Conservation (phyloP, 148 eudicot species). For the Tetragonia tetragonoides region DNA sequence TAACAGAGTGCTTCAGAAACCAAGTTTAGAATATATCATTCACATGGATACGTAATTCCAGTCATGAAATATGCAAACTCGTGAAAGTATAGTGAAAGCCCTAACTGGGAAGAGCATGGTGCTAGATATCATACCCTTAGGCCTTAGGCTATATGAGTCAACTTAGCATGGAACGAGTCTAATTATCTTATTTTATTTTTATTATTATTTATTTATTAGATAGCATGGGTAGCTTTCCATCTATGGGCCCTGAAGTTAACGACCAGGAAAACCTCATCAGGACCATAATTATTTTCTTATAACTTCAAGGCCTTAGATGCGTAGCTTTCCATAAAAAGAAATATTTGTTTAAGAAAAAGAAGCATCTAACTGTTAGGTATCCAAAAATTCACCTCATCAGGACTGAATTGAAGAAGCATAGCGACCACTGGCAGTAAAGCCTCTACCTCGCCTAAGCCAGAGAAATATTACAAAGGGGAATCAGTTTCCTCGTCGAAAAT, state of each 20-base stretch:
- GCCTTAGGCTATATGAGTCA: no score
- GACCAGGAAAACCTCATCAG: no score
- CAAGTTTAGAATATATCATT: not conserved
- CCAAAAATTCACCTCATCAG: slow-evolving; percentile 70
- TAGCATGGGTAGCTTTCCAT: no score
- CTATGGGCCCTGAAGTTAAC: no score
- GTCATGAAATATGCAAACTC: not conserved
- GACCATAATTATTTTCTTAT: no score
- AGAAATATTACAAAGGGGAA: slow-evolving; percentile 9
- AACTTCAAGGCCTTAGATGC: no score
- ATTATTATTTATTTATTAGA: no score
- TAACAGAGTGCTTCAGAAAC: not conserved
- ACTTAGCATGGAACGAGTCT: no score
- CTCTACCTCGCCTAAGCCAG: slow-evolving; percentile 81
- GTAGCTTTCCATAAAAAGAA: no score
- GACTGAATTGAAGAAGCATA: slow-evolving; percentile 98
- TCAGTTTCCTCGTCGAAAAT: not conserved
- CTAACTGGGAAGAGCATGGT: no score
- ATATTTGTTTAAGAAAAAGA: no score
- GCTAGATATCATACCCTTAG: not conserved
- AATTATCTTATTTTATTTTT: no score
- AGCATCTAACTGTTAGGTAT: slow-evolving; percentile 9
- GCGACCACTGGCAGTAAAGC: slow-evolving; percentile 92
- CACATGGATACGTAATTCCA: not conserved
- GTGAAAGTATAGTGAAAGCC: not conserved